Evolutionary conservation across 2,329 filamentous ascomycete species (phyloP), one percentile per base, ranked within the genome.

Genomic region (Daldinia sp.): DNA sequence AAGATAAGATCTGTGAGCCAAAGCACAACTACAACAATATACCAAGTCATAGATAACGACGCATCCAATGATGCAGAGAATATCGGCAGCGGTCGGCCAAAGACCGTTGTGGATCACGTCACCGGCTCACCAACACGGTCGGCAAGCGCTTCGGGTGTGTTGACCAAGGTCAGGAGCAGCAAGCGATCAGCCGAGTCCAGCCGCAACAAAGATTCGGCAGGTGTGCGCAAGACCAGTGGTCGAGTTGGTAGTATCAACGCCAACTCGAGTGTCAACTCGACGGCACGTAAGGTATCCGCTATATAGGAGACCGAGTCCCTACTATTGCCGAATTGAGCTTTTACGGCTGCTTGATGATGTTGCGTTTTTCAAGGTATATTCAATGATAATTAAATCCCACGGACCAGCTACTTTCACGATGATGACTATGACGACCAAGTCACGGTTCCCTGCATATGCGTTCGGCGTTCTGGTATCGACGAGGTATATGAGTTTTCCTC

Each of bases 1-100:
- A 90, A 88, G 79, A 79, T 82, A 56, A 84, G 92, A 48, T 91
- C 92, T 0, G 85, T 91, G 58, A 93, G 90, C 76, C 91, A 93
- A 76, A 89, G 87, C 3, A 89, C 88, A 2, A 91, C 89, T 2
- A 89, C 90, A 10, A 91, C 90, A 0, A 89, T 90, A 2, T 88
- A 87, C 61, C 82, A 83, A 32, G 77, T 85, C 21, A 84, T 89
- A 58, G 87, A 90, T 71, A 89, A 90, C 67, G 87, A 90, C 69
- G 83, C 87, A 10, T 88, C 87, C 17, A 86, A 90, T 63, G 90
- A 93, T 68, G 84, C 86, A 9, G 90, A 93, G 74, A 93, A 93
- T 70, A 83, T 89, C 75, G 87, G 88, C 29, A 77, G 80, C 21
- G 77, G 81, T 29, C 86, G 87, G 63, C 83, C 83, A 39, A 90